A percentile compares a stretch with the other conserved stretches of the same genome.
Evolutionary conservation across 176 grass and related monocot genomes (phyloP).

Genomic region (Oryza australiensis): DNA sequence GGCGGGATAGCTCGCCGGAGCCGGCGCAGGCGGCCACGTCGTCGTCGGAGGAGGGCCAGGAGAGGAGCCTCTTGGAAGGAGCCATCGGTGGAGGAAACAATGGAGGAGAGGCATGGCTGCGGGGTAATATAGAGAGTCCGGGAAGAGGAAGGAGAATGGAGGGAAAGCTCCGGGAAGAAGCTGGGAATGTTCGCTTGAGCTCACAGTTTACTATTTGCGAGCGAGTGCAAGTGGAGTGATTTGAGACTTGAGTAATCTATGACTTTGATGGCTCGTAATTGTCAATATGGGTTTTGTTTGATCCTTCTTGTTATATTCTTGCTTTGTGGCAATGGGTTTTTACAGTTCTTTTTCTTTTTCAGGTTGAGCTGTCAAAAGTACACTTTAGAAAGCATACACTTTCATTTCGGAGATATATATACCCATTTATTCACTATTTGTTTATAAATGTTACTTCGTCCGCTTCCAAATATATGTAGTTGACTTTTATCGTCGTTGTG

Average conservation of each 20-base stretch:
- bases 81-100: constrained; percentile 43
- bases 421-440: too few relatives aligned
- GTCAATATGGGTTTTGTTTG: neutral
- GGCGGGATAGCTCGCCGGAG: constrained; percentile 27
- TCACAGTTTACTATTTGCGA: neutral
- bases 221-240: neutral
- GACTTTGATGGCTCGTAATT: neutral
- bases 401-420: too few relatives aligned
- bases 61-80: constrained; percentile 24
- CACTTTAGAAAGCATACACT: neutral
- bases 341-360: neutral
- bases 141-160: constrained; percentile 21
- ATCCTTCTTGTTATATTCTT: neutral
- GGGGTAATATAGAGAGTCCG: constrained; percentile 22
- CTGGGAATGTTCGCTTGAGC: constrained; percentile 24
- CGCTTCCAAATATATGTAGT: too few relatives aligned
- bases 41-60: neutral
- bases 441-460: too few relatives aligned
- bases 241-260: neutral
- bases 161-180: constrained; percentile 42
- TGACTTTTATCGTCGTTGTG: too few relatives aligned
- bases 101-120: neutral
- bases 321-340: neutral
- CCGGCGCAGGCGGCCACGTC: neutral
- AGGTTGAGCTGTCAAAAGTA: neutral